Evolutionary conservation across 1,284 basidiomycete species (phyloP), one percentile per base, ranked within the genome.

Genomic region (Papiliotrema flavescens): DNA sequence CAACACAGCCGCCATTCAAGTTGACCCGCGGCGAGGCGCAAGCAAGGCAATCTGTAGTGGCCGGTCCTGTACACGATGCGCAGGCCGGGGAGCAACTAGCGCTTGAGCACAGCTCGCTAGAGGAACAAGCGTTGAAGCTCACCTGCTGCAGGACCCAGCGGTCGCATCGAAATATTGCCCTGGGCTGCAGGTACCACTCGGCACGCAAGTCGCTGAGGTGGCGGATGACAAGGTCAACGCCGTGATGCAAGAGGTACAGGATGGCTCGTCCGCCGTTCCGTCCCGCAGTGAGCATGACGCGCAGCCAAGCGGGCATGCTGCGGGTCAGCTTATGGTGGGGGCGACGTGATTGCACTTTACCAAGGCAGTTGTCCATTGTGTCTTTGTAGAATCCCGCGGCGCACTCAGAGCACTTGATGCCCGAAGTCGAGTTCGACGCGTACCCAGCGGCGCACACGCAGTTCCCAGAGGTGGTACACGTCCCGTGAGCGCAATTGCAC

Each of bases 371-470:
- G 0, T 69, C 74, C 0, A 49, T 40, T 1, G 47, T 20, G n/a
- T 65, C 61, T 20, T 61, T 51, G 54, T 65, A 77, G 56, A 75
- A 79, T 0, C 79, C 78, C 0, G 50, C 23, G 0, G 65, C 64
- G 55, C 78, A 80, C 0, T 62, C 61, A 13, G 74, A 73, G 61
- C 78, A 80, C 40, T 60, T 61, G 19, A 61, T 50, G 1, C 62
- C 55, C 0, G 66, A 65, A 45, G 23, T 46, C 1, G 64, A 54
- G 47, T 73, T 71, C 3, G 69, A 70, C 3, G 58, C 60, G 68
- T 73, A 80, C 1, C 78, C 79, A 3, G 78, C 71, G 1, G 75
- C 70, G 58, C 79, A 80, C 1, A 24, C 50, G 57, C 79, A 80
- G 2, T 62, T 61, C 3, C 63, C 60, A 9, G 59, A 51, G 0